Base-by-base conservation (phyloP, 306 rosid species). In the Casuarina equisetifolia region DNA sequence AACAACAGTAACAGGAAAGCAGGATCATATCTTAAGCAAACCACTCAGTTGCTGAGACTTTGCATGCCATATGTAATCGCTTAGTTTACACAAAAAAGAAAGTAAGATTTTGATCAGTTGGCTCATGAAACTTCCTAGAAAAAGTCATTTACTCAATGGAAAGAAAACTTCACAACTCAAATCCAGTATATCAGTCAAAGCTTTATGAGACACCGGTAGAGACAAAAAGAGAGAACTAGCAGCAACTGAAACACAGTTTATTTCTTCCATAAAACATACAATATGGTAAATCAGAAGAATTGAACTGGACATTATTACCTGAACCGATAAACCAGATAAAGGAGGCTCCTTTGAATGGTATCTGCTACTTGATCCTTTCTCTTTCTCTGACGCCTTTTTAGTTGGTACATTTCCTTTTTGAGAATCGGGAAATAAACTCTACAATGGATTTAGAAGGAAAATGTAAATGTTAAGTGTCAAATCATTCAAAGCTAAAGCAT, bases 391-490 rank as follows among this genome's bases (percentile, higher is more conserved):
- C 70, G 68, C 52, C 62, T 32, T 73, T 76, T 42, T 76, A 17
- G 67, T 63, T 66, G 70, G 25, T 64, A 63, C 64, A 11, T 52
- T 40, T 12, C 67, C 61, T 68, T 76, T 74, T 62, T 71, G 53
- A 17, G 51, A 13, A 20, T 74, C 75, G 49, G 81, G 72, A 76
- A 71, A 76, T 39, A 74, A 73, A 43, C 71, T 49, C 90, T 87
- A 74, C 48, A 71, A 63, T 63, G 13, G 45, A 63, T 39, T 63
- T 66, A 35, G 63, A 62, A 39, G 44, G 38, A 20, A 55, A 9
- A 70, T 6, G 15, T 9, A 51, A 25, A 49, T 13, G 9, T 39
- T 69, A 54, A 50, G 5, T 17, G 44, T 53, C 71, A 68, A 43
- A 9, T 74, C 32, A 38, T n/a, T 4, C 19, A 46, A n/a, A 80